Evolutionary conservation across 345 rosid species (phyloP).

Genomic region (Citrus cavaleriei): DNA sequence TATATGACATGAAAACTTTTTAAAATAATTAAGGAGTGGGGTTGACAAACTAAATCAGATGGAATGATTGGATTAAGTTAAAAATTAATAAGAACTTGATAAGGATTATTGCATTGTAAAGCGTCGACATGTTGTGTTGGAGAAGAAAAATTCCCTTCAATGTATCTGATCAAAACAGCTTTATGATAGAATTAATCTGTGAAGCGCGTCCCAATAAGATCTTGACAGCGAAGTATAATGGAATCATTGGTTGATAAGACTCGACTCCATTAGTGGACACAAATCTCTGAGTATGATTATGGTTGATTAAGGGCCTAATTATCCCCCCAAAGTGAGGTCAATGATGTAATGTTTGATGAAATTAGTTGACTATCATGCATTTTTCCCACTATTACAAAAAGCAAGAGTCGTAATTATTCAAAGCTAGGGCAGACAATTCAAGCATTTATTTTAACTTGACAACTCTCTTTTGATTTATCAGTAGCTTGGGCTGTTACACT

Average conservation of each 20-base stretch:
- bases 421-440: slow-evolving; percentile 22
- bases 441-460: slow-evolving; percentile 9
- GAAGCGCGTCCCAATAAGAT: neutral
- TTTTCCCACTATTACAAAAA: slow-evolving; percentile 29
- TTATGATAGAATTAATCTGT: neutral
- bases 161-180: slow-evolving; percentile 11
- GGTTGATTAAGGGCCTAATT: slow-evolving; percentile 18
- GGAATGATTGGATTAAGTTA: slow-evolving; percentile 3
- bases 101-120: neutral
- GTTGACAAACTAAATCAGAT: neutral
- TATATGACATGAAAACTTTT: neutral
- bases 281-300: slow-evolving; percentile 14
- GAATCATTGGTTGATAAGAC: slow-evolving; percentile 24
- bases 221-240: neutral
- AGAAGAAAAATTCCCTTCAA: slow-evolving; percentile 4
- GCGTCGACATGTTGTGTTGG: slow-evolving; percentile 4
- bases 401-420: slow-evolving; percentile 20
- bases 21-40: neutral
- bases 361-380: slow-evolving; percentile 22
- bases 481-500: slow-evolving; percentile 12
- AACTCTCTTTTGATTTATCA: slow-evolving; percentile 5
- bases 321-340: slow-evolving; percentile 10
- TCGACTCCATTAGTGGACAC: slow-evolving; percentile 1
- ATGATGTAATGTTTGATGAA: slow-evolving; percentile 37
- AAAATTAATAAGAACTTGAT: neutral